Evolutionary conservation across 2,329 filamentous ascomycete species (phyloP), one percentile per base, ranked within the genome.

Genomic region (Sclerotiophoma versabilis): DNA sequence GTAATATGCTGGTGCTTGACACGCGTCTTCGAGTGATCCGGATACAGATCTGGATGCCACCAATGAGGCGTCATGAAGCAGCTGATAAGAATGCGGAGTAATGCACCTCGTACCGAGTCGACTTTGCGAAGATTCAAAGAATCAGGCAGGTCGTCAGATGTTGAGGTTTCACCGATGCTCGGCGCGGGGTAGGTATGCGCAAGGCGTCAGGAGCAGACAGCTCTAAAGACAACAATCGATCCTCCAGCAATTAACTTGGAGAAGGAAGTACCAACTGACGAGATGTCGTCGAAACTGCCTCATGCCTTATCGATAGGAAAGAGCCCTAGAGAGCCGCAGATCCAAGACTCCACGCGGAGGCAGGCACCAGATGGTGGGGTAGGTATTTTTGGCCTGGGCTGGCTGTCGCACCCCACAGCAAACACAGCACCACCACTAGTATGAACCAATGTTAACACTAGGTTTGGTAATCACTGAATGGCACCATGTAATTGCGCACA

Each of bases 211-310:
- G 15, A 19, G 39, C 26, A 26, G 5, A 45, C 6, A 15, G 23
- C 38, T 3, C 9, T 22, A 23, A 36, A 30, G 19, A 38, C 15
- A 36, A 27, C 32, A 22, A 30, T 23, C n/a, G 20, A 30, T 11
- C 25, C 15, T 17, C 17, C 29, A 29, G 36, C 42, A 7, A 9
- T 10, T 22, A 10, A 22, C 15, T 22, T 22, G 17, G 30, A 33
- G 41, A 25, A 45, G 29, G 22, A 41, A 33, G 50, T 32, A 10
- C 32, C 17, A 11, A 29, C 7, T 46, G 39, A 39, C 41, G 41
- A 33, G 17, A 38, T 59, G 65, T 64, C 54, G 65, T 67, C 60
- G 56, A 48, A 39, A 45, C 60, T 62, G 54, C 46, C 51, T 49
- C 22, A 25, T 34, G 29, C 34, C 30, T 47, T 60, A 62, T 63